phyloP scores from a whole-genome alignment of 345 rosid species.

The Euphorbia lathyris region DNA sequence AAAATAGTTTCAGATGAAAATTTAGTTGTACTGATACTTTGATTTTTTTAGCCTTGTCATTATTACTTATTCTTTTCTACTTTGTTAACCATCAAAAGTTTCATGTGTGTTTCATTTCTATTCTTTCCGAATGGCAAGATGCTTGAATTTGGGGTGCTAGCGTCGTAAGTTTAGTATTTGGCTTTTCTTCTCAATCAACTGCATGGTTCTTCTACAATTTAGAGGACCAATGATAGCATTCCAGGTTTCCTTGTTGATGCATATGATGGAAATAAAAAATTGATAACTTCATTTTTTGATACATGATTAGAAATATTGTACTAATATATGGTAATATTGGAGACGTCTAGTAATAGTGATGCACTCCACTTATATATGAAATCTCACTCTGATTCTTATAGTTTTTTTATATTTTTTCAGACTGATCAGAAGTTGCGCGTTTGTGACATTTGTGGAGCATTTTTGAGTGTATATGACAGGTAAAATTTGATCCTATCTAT shows the following conservation, averaged over 20 bases:
- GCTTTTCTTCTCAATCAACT: background rate
- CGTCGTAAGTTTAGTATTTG: too few relatives aligned
- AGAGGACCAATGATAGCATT: constrained; percentile 3
- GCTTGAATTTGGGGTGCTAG: background rate
- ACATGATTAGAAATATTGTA: background rate
- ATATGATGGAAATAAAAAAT: background rate
- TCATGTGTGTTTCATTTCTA: background rate
- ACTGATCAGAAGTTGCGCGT: constrained; percentile 99
- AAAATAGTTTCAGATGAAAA: background rate
- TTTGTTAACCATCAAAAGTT: background rate
- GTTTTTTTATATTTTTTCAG: constrained; percentile 38
- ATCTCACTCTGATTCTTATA: background rate
- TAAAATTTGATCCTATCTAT: constrained; percentile 34
- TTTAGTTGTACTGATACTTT: background rate
- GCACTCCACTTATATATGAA: background rate
- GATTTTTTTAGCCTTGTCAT: background rate
- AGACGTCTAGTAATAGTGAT: background rate
- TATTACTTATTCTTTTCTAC: background rate
- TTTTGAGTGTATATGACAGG: constrained; percentile 99
- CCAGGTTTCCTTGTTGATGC: background rate
- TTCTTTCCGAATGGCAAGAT: background rate
- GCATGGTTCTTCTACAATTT: background rate
- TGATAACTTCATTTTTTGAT: background rate
- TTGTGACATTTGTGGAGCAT: constrained; percentile 99
- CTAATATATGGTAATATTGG: background rate